Conservation (phyloP, 2,329 filamentous ascomycete genomes). For the Cordyceps cateniannulata region DNA sequence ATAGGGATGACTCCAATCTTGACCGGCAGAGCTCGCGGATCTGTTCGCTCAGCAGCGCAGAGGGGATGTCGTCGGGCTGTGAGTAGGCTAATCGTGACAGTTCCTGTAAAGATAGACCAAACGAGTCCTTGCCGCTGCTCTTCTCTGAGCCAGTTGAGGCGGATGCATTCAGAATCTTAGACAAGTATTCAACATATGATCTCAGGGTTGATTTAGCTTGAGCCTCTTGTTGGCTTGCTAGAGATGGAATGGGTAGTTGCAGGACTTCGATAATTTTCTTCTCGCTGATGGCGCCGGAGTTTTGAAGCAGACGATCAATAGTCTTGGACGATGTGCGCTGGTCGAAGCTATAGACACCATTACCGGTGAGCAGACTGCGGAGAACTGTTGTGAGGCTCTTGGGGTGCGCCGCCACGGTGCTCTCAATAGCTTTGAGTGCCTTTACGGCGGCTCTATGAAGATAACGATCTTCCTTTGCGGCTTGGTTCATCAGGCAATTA, state of each 20-base stretch:
- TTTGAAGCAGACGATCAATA: constrained; percentile 64
- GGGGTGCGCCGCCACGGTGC: constrained; percentile 55
- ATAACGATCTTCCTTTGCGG: constrained; percentile 69
- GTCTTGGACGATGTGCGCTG: constrained; percentile 81
- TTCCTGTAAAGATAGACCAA: constrained; percentile 41
- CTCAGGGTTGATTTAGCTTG: constrained; percentile 33
- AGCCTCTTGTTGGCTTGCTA: constrained; percentile 21
- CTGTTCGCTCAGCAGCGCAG: constrained; percentile 43
- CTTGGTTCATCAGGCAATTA: constrained; percentile 75
- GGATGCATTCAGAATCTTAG: constrained; percentile 40
- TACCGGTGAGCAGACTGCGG: constrained; percentile 59
- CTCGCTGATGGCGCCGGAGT: constrained; percentile 50
- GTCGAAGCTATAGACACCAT: constrained; percentile 76
- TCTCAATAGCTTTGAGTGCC: constrained; percentile 64
- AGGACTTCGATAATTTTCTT: constrained; percentile 45
- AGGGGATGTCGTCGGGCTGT: constrained; percentile 33
- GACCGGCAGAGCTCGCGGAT: constrained; percentile 48
- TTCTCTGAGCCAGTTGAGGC: constrained; percentile 21
- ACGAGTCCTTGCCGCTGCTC: constrained; percentile 24
- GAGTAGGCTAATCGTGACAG: constrained; percentile 52
- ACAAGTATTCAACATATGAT: constrained; percentile 48
- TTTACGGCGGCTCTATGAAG: constrained; percentile 74
- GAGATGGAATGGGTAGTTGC: constrained; percentile 32
- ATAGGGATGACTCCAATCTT: constrained; percentile 52
- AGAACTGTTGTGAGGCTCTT: constrained; percentile 55